A percentile compares a stretch with the other conserved stretches of the same genome.
These are phyloP conservation scores for Fonsecaea multimorphosa DNA, from an alignment of 2,329 filamentous ascomycete species.

Conservation along the genomic window DNA sequence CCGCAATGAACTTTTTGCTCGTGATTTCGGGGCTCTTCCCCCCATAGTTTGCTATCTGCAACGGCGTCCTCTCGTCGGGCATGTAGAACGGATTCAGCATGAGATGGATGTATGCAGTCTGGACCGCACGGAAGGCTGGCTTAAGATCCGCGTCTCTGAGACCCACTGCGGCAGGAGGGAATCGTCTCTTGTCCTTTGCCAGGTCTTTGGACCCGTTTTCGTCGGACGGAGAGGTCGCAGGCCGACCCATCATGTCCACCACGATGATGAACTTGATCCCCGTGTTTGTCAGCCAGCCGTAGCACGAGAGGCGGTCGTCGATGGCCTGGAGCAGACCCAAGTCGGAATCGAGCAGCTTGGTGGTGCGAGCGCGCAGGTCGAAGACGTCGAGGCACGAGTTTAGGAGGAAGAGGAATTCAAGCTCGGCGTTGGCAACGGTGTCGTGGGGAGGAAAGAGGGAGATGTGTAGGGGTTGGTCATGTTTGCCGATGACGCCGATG, in stretches of 20 bases:
- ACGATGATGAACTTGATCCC: slow-evolving; percentile 88
- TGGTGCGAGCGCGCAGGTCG: slow-evolving; percentile 77
- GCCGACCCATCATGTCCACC: slow-evolving; percentile 83
- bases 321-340: slow-evolving; percentile 90
- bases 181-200: slow-evolving; percentile 42
- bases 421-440: slow-evolving; percentile 52
- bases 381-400: slow-evolving; percentile 94
- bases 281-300: slow-evolving; percentile 96
- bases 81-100: slow-evolving; percentile 95
- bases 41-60: slow-evolving; percentile 53
- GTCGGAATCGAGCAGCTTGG: slow-evolving; percentile 77
- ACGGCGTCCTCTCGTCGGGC: slow-evolving; percentile 80
- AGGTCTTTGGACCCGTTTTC: slow-evolving; percentile 19
- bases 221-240: slow-evolving; percentile 48
- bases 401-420: slow-evolving; percentile 90
- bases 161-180: slow-evolving; percentile 60
- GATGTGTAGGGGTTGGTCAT: slow-evolving; percentile 95
- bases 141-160: slow-evolving; percentile 87
- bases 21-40: slow-evolving; percentile 69
- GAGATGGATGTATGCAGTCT: slow-evolving; percentile 86
- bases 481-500: slow-evolving; percentile 90
- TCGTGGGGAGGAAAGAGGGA: slow-evolving; percentile 82
- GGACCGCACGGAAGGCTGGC: slow-evolving; percentile 87
- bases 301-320: slow-evolving; percentile 89
- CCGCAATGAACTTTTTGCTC: slow-evolving; percentile 78